A percentile compares a stretch with the other conserved stretches of the same genome.
Evolutionary conservation across 805 yeast genomes (phyloP).

Genomic region (Candida odintsovae): DNA sequence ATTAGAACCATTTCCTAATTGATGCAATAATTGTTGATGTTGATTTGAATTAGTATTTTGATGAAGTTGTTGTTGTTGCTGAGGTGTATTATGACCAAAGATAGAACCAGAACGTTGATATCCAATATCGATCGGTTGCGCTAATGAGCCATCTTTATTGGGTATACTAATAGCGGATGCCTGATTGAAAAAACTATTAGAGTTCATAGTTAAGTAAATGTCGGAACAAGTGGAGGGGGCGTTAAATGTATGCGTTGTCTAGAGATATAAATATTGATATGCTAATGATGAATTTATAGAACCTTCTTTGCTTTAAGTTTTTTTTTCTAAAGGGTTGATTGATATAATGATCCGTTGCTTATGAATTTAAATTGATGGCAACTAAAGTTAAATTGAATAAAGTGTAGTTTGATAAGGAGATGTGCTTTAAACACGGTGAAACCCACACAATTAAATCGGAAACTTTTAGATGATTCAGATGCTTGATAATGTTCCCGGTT

Average conservation of each 20-base stretch:
- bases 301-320: too few relatives aligned
- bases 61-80: slow-evolving; percentile 13
- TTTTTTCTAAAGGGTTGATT: too few relatives aligned
- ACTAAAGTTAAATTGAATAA: too few relatives aligned
- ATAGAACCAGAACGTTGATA: slow-evolving; percentile 29
- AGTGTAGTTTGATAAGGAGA: background rate
- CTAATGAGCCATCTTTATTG: slow-evolving; percentile 13
- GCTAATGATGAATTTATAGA: too few relatives aligned
- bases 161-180: slow-evolving; percentile 29
- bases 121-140: slow-evolving; percentile 35
- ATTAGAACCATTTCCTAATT: slow-evolving; percentile 10
- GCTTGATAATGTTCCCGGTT: too few relatives aligned
- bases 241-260: too few relatives aligned
- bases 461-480: too few relatives aligned
- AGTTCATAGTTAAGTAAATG: slow-evolving; percentile 9
- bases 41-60: background rate
- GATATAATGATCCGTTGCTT: background rate
- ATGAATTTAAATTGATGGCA: background rate
- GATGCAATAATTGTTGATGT: background rate
- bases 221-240: too few relatives aligned
- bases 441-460: background rate
- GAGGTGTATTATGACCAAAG: slow-evolving; percentile 4
- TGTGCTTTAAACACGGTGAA: background rate
- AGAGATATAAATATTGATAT: too few relatives aligned
- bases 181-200: slow-evolving; percentile 17